These are phyloP conservation scores for Serendipita sp. DNA, from an alignment of 768 basidiomycete genomes.

Conservation along the genomic window DNA sequence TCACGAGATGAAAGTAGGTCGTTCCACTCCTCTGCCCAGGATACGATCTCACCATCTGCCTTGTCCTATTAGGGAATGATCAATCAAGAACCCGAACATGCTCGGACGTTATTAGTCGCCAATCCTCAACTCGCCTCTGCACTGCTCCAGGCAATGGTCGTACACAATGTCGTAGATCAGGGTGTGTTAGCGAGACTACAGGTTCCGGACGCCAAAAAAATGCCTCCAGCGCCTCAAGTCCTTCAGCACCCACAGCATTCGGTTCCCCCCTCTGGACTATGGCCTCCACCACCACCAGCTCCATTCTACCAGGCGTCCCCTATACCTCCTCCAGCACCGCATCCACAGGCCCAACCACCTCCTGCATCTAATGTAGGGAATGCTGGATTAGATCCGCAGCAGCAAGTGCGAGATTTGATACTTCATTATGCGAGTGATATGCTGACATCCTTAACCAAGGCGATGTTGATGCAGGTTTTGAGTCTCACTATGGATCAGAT, in stretches of 20 bases:
- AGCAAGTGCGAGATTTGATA: slow-evolving; percentile 26
- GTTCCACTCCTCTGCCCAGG: background rate
- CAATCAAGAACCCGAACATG: slow-evolving; percentile 81
- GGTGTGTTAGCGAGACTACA: slow-evolving; percentile 8
- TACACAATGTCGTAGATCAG: slow-evolving; percentile 85
- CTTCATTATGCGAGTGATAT: slow-evolving; percentile 14
- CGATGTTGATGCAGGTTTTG: slow-evolving; percentile 78
- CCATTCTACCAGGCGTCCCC: slow-evolving; percentile 21
- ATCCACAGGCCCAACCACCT: slow-evolving; percentile 19
- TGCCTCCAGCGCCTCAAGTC: slow-evolving; percentile 7
- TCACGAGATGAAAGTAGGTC: slow-evolving; percentile 90
- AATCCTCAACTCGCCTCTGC: slow-evolving; percentile 95
- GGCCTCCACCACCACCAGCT: slow-evolving; percentile 22
- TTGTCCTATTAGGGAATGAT: slow-evolving; percentile 61
- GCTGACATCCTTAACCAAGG: slow-evolving; percentile 26
- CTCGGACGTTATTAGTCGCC: slow-evolving; percentile 54
- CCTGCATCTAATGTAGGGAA: slow-evolving; percentile 19
- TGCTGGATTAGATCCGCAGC: slow-evolving; percentile 26
- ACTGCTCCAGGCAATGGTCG: slow-evolving; percentile 80
- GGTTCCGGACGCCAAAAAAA: slow-evolving; percentile 10
- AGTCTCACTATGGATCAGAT: slow-evolving; percentile 72
- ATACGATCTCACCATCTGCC: background rate
- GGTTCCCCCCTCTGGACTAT: slow-evolving; percentile 20
- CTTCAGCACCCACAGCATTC: slow-evolving; percentile 22
- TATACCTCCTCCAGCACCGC: slow-evolving; percentile 15